Base-by-base conservation (phyloP, 179 eudicot genomes). In the Beta lomatogona region DNA sequence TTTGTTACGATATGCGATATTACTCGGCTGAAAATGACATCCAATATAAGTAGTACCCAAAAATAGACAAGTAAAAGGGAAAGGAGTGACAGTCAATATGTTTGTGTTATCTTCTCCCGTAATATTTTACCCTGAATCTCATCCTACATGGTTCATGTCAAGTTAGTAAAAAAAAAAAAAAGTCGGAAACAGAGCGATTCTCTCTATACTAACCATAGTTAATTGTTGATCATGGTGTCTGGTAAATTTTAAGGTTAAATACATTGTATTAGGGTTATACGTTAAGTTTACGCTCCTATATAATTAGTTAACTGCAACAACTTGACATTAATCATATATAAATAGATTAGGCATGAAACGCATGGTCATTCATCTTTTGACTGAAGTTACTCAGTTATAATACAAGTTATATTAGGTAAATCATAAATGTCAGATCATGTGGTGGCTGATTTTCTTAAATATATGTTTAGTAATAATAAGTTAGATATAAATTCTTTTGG, bases 351-450 rank as follows among this genome's bases (percentile, higher is more conserved):
- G 64, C 64, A 31, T 77, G 80, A 65, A 65, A 77, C 72, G 48
- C 61, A 18, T 77, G 71, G 80, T 64, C 73, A 21, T 76, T 21
- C n/a, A 12, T 44, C 41, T 36, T 31, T 61, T 48, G 52, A 48
- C 52, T 48, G 9, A 48, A 48, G 52, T 9, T 48, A 48, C 52
- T 48, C 2, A 46, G 50, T 48, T 5, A 48, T 48, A 48, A 48
- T 4, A 48, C 52, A 48, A 6, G 52, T 48, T 48, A 48, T 0
- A 48, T 48, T 48, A 48, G 52, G 7, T 6, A 6, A 36, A 36
- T 36, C 41, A 36, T 36, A 36, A 48, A 48, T 48, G 9, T 48
- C 52, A 48, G 7, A 6, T 6, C 52, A 48, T 5, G 52, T 48
- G 8, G 9, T 48, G 52, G 52, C 9, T 48, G 7, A 48, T 48